Evolutionary conservation across 2,329 filamentous ascomycete genomes (phyloP), one percentile per base, ranked within the genome.

Genomic region (Didymella sp.): DNA sequence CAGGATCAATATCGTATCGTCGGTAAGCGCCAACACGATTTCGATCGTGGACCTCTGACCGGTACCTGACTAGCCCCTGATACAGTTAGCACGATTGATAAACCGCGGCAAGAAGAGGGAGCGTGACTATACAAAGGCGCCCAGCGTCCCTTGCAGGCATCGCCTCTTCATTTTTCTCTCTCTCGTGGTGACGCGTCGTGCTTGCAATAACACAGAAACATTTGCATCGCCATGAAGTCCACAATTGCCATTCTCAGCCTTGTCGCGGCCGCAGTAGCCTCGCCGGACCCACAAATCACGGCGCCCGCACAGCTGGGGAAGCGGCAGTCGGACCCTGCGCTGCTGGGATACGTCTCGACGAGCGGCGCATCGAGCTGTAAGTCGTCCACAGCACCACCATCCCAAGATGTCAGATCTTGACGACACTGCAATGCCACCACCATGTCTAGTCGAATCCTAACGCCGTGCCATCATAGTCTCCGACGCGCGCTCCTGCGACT

Each of bases 401-500:
- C 31, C 1, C 15, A 17, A n/a, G n/a, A n/a, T n/a, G n/a, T n/a
- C n/a, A n/a, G n/a, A n/a, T n/a, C n/a, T n/a, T n/a, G n/a, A n/a
- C n/a, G n/a, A n/a, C n/a, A n/a, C n/a, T n/a, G n/a, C n/a, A n/a
- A n/a, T n/a, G 17, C n/a, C n/a, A 6, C 7, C 33, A 7, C n/a
- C 4, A 11, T 13, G 11, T 13, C 22, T 6, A 19, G 2, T 21
- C 0, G 5, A 15, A 21, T 40, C 9, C 21, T 40, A 11, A 40
- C 15, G 15, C 6, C 11, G 15, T 15, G 6, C 28, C 3, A 9
- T 3, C 12, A 6, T 44, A 69, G 67, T 66, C 52, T 61, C 60
- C n/a, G 61, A 64, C 49, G 27, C 50, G 9, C 64, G 63, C 41
- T 59, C 60, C 43, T 71, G 69, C 51, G 66, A 70, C 55, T 70